Percentiles rank a stretch among this genome's conserved stretches.
These are phyloP conservation scores for Chaetothyriales sp. DNA, from an alignment of 2,329 filamentous ascomycete genomes.

Conservation along the genomic window DNA sequence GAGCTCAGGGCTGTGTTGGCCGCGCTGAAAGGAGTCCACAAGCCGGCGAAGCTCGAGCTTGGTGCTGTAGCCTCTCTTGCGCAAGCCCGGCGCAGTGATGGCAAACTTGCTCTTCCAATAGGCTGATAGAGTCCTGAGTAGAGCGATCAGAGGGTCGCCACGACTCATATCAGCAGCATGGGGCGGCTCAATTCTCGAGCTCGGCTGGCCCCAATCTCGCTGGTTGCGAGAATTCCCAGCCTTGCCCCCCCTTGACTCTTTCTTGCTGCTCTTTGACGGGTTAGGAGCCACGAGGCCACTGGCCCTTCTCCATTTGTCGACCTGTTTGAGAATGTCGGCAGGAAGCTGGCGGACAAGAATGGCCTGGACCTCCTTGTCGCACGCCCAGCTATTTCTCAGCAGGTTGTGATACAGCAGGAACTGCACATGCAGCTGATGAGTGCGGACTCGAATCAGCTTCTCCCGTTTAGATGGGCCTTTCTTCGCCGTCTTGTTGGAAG, in stretches of 20 bases:
- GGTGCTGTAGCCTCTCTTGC: conserved; percentile 81
- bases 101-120: conserved; percentile 83
- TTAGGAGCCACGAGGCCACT: conserved; percentile 44
- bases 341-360: conserved; percentile 61
- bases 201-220: conserved; percentile 58
- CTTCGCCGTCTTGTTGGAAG: conserved; percentile 48
- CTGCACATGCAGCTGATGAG: conserved; percentile 81
- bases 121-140: conserved; percentile 59
- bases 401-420: conserved; percentile 80
- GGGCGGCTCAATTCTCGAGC: conserved; percentile 53
- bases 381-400: conserved; percentile 68
- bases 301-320: conserved; percentile 57
- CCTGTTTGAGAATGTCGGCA: conserved; percentile 51
- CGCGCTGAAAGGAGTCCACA: conserved; percentile 52
- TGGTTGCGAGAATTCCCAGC: conserved; percentile 26
- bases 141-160: conserved; percentile 62
- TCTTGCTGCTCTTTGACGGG: conserved; percentile 25
- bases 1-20: conserved; percentile 43
- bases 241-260: conserved; percentile 24
- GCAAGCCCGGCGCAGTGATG: conserved; percentile 59
- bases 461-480: conserved; percentile 67
- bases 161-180: conserved; percentile 56
- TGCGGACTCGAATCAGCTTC: conserved; percentile 57
- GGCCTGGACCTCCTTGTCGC: conserved; percentile 59
- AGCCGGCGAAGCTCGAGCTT: conserved; percentile 60